phyloP scores from a whole-genome alignment of 1,284 basidiomycete genomes.

The Boletus smithii region DNA sequence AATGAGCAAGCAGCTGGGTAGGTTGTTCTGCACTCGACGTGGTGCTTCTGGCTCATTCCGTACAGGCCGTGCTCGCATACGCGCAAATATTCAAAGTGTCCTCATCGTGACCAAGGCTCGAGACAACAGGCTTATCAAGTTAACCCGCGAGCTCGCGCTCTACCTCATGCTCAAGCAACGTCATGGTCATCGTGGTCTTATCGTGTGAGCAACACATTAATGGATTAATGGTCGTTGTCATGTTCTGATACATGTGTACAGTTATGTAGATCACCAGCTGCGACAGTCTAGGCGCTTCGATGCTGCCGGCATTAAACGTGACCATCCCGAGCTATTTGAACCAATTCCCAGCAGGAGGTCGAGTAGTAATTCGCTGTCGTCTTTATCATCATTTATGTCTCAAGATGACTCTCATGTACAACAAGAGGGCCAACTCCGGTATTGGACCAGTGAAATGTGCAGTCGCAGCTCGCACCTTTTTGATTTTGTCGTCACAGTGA shows the following conservation, averaged over 20 bases:
- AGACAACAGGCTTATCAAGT: conserved; percentile 93
- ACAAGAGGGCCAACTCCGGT: conserved; percentile 89
- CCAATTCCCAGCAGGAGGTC: conserved; percentile 74
- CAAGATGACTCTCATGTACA: conserved; percentile 38
- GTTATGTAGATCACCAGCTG: conserved; percentile 96
- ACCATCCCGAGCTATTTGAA: conserved; percentile 86
- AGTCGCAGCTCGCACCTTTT: conserved; percentile 88
- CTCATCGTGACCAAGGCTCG: conserved; percentile 98
- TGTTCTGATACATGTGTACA: conserved; percentile 31
- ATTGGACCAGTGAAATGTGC: conserved; percentile 98
- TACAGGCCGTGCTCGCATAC: conserved; percentile 86
- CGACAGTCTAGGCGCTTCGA: conserved; percentile 91
- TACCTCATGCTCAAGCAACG: conserved; percentile 85
- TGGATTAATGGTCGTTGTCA: conserved; percentile 7
- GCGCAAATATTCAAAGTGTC: conserved; percentile 87
- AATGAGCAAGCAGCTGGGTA: conserved; percentile 98
- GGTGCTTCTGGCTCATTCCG: conserved; percentile 12
- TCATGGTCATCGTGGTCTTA: conserved; percentile 64
- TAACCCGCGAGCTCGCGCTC: conserved; percentile 92
- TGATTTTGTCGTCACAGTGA: conserved; percentile 95
- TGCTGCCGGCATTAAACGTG: conserved; percentile 80
- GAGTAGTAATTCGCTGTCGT: conserved; percentile 57
- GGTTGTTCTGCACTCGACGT: conserved; percentile 32
- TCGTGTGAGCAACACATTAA: conserved; percentile 56
- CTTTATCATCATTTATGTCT: conserved; percentile 41